Conservation (phyloP, 768 basidiomycete species). For the Kwoniella botswanensis region DNA sequence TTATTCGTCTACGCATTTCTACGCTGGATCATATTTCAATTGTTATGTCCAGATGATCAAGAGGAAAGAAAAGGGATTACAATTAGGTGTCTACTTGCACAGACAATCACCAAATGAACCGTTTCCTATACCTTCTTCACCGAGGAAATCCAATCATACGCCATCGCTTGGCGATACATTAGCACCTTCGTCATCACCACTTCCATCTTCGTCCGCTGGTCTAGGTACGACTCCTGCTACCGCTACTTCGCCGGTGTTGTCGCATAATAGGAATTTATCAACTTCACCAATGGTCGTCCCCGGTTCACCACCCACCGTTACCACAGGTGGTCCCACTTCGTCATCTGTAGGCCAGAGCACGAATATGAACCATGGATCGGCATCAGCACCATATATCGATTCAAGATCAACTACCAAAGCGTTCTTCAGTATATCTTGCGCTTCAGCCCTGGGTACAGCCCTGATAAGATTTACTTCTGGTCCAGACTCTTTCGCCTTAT, state of each 20-base stretch:
- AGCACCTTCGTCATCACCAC: background rate
- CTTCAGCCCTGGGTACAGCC: slow-evolving; percentile 77
- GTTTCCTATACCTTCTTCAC: slow-evolving; percentile 73
- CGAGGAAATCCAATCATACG: slow-evolving; percentile 36
- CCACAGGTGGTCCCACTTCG: background rate
- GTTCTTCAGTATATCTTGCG: slow-evolving; percentile 82
- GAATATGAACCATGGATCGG: no score
- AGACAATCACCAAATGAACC: slow-evolving; percentile 74
- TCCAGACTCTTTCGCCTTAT: slow-evolving; percentile 81
- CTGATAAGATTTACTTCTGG: slow-evolving; percentile 82
- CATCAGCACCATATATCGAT: slow-evolving; percentile 37
- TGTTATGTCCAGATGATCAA: slow-evolving; percentile 81
- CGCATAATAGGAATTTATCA: slow-evolving; percentile 13
- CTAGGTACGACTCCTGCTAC: no score
- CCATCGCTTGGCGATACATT: background rate
- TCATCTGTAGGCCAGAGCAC: background rate
- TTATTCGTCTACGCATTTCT: slow-evolving; percentile 85
- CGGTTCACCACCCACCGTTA: slow-evolving; percentile 1
- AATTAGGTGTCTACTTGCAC: slow-evolving; percentile 87
- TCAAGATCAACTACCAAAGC: slow-evolving; percentile 60
- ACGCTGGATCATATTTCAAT: slow-evolving; percentile 79
- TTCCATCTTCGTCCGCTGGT: background rate
- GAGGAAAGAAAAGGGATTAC: slow-evolving; percentile 69
- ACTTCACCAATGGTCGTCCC: slow-evolving; percentile 17
- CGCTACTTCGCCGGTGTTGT: background rate